Base-by-base conservation (phyloP, 805 yeast genomes). In the Candida railenensis region DNA sequence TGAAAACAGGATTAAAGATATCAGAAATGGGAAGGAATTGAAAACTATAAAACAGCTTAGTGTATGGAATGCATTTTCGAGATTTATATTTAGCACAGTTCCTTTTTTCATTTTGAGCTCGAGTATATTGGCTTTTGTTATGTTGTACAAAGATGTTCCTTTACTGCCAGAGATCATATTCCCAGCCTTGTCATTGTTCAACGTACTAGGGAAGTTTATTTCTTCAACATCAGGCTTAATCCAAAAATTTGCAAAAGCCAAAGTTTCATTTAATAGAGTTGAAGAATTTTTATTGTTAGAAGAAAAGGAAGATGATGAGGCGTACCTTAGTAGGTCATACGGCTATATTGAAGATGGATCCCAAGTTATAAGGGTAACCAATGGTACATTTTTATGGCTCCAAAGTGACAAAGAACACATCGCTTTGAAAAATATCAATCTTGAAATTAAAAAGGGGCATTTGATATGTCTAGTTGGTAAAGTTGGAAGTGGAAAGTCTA, bases 251-350 rank as follows among this genome's bases (percentile, higher is more conserved):
- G 60, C 62, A 20, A 70, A 68, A 49, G 61, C 97, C 2, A 86
- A 89, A 66, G 92, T 88, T 43, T 89, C 96, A 3, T 62, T 87
- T 28, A 71, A 74, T 33, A 83, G 99, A 76, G 76, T 94, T 54
- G 77, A 83, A 3, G 75, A 77, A 28, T 94, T 87, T 66, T 74
- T 94, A 42, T 41, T 56, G 7, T 52, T 67, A 58, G 71, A 68
- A 30, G 74, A 71, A 53, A 54, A 64, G 33, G 65, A 61, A 21
- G 48, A 22, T 11, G 30, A 32, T 19, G 38, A 30, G 22, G n/a
- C n/a, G n/a, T n/a, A 25, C 30, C 18, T 33, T 15, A 33, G 7
- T 15, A 33, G 36, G 18, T 14, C 36, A 5, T 33, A 8, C 14
- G 36, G 36, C 5, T 33, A 33, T 33, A 33, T 14, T 14, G 15